Evolutionary conservation across 2,329 filamentous ascomycete species (phyloP).

Genomic region (Colletotrichum sublineola): DNA sequence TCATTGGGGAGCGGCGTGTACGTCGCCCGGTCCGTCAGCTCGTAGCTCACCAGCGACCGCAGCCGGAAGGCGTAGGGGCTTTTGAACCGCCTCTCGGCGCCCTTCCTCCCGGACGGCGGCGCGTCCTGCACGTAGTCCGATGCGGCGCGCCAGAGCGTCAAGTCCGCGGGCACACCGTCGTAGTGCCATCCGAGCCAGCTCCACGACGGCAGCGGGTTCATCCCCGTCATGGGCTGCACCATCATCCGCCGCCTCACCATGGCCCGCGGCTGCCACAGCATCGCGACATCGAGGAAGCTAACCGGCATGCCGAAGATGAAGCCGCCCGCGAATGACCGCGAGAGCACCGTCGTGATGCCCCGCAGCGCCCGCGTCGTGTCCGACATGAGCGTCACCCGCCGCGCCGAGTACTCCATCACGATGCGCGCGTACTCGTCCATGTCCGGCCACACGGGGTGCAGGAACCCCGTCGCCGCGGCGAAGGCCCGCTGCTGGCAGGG

Average conservation of each 20-base stretch:
- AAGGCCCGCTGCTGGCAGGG: constrained; percentile 51
- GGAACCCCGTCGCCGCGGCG: constrained; percentile 53
- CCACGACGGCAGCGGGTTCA: constrained; percentile 56
- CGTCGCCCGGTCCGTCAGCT: constrained; percentile 55
- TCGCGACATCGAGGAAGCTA: constrained; percentile 60
- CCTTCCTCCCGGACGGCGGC: constrained; percentile 49
- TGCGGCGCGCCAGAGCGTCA: constrained; percentile 58
- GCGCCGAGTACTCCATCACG: constrained; percentile 58
- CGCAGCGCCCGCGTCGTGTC: constrained; percentile 59
- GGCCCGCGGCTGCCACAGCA: constrained; percentile 60
- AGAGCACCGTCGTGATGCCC: constrained; percentile 58
- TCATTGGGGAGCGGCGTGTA: constrained; percentile 53
- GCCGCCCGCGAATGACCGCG: constrained; percentile 56
- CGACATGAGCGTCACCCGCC: constrained; percentile 55
- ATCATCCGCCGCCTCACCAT: constrained; percentile 56
- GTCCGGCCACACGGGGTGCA: constrained; percentile 60
- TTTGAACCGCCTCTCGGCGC: constrained; percentile 52
- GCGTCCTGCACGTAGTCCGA: constrained; percentile 59
- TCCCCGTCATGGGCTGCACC: constrained; percentile 47
- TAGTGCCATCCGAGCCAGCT: constrained; percentile 65
- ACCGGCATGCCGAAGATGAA: constrained; percentile 62
- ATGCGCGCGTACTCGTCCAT: constrained; percentile 61
- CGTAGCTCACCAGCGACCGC: constrained; percentile 55
- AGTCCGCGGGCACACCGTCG: constrained; percentile 58
- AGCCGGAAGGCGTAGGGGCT: constrained; percentile 56